Evolutionary conservation across 2,329 filamentous ascomycete species (phyloP).

Genomic region (Fusarium sp.): DNA sequence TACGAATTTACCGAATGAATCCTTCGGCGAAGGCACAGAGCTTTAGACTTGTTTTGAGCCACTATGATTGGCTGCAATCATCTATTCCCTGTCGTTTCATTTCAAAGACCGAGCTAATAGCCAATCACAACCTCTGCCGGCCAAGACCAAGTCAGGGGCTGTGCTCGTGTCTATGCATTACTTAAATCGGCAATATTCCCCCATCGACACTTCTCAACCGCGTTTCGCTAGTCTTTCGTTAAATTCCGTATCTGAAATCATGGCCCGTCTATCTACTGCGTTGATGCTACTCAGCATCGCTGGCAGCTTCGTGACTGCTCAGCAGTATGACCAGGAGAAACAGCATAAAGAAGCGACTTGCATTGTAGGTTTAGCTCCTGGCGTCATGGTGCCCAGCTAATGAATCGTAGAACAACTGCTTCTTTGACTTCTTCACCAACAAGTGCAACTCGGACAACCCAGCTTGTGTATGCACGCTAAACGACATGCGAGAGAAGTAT

Average conservation of each 20-base stretch:
- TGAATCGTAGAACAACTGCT: slow-evolving; percentile 9
- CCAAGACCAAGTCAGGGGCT: not conserved
- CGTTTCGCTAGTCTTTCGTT: no score
- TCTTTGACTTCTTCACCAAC: slow-evolving; percentile 17
- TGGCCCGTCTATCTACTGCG: not conserved
- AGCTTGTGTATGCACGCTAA: slow-evolving; percentile 4
- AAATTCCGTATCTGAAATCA: not conserved
- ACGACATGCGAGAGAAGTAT: slow-evolving; percentile 13
- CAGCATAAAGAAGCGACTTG: slow-evolving; percentile 8
- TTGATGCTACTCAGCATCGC: not conserved
- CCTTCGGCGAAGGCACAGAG: not conserved
- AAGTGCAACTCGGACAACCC: slow-evolving; percentile 16
- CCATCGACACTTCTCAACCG: no score
- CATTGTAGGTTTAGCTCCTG: not conserved
- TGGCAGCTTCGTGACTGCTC: slow-evolving; percentile 6
- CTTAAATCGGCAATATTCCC: not conserved
- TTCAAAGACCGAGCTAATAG: not conserved
- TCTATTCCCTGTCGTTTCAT: not conserved
- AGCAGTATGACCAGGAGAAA: slow-evolving; percentile 8
- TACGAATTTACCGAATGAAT: not conserved
- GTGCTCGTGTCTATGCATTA: not conserved
- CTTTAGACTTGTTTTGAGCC: accelerated
- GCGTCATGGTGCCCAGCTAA: accelerated
- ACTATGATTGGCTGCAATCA: not conserved
- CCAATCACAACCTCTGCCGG: not conserved